These are phyloP conservation scores for Ostreobium quekettii DNA, from an alignment of 139 green algal genomes.

Conservation along the genomic window DNA sequence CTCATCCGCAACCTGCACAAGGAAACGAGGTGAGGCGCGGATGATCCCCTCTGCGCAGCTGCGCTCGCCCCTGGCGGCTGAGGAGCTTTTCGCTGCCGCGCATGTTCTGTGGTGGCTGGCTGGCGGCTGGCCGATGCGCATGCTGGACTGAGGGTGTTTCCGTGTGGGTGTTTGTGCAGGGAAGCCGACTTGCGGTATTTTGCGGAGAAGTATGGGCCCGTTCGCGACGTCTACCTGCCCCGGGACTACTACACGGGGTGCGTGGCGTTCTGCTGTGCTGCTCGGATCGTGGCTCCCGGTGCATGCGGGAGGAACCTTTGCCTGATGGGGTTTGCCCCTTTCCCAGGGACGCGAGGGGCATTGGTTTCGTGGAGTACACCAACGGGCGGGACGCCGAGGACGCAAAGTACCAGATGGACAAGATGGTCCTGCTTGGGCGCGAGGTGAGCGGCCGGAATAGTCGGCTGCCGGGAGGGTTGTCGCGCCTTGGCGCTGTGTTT, in stretches of 20 bases:
- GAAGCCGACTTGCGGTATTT: conserved; percentile 49
- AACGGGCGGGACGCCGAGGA: conserved; percentile 41
- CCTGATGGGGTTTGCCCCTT: too few species aligned
- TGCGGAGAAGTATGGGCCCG: conserved; percentile 57
- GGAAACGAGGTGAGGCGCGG: conserved; percentile 44
- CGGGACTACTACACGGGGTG: conserved; percentile 60
- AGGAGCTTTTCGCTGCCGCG: neutral
- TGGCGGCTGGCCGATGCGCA: neutral
- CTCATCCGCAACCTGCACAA: conserved; percentile 63
- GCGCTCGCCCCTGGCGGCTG: neutral
- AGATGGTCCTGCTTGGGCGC: conserved; percentile 25
- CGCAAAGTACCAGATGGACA: conserved; percentile 32
- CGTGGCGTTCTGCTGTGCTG: too few species aligned
- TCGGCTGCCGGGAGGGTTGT: too few species aligned
- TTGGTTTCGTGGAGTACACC: conserved; percentile 54
- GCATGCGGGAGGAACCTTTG: too few species aligned
- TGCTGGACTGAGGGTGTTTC: neutral
- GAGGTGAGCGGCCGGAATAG: conserved; percentile 26
- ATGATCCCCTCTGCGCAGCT: neutral
- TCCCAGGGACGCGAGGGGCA: conserved; percentile 34
- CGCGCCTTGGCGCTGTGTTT: too few species aligned
- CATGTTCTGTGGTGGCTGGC: neutral
- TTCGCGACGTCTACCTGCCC: conserved; percentile 75
- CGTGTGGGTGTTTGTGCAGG: conserved; percentile 31
- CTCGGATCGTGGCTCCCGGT: too few species aligned